Evolutionary conservation across 192 early-diverging fungal species (phyloP), one percentile per base, ranked within the genome.

Genomic region (Geranomyces variabilis): DNA sequence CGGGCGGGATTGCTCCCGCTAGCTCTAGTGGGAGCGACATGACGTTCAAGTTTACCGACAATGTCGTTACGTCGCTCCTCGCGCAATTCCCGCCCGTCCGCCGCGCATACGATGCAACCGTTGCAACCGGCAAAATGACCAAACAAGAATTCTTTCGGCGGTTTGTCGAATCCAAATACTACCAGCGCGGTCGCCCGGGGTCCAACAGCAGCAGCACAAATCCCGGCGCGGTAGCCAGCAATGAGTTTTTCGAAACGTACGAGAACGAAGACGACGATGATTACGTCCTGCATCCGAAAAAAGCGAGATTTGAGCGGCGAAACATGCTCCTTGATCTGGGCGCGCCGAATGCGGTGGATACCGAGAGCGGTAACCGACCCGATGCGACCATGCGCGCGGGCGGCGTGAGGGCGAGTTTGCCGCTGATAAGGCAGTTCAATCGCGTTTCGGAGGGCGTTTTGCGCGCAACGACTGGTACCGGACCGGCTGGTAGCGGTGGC

Each of bases 101-200:
- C 21, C 51, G 51, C 51, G 91, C 24, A 3, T 26, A 44, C 31
- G 63, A 53, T 68, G 21, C 15, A 14, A 44, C 31, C 57, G 63
- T 67, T 26, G 22, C 36, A 41, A 34, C 28, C 59, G 41, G n/a
- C 45, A 41, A 87, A 76, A 68, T 89, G 55, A 78, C 86, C 19
- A 92, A 93, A 67, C 82, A 90, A 45, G 81, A 89, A 45, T 98
- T 98, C 75, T 95, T 95, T 93, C 94, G 88, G 43, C 80, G 91
- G 47, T 98, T 91, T 73, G 82, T 94, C 12, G 81, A 85, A 24
- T 94, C 92, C 12, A 86, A 92, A 74, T 91, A 93, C 65, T 96
- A 96, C 68, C 92, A 97, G 73, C 79, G 92, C n/a, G 36, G 36
- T 7, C 89, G 88, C 45, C 80, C 90, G 89, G 62, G 51, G 17